Base-by-base conservation (phyloP, 305 asterid genomes). In the Rubia balearica region DNA sequence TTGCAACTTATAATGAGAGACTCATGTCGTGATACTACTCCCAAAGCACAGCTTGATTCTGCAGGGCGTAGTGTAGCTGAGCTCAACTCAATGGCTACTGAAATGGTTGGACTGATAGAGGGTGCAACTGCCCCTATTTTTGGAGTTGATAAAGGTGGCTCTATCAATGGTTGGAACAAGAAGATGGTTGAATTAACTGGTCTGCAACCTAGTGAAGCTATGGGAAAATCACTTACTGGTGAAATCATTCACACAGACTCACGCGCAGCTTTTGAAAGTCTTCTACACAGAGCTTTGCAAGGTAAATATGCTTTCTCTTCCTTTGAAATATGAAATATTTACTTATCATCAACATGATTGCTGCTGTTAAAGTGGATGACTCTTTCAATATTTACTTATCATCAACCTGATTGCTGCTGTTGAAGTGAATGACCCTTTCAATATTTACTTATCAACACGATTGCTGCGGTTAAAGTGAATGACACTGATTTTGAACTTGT, bases 1-100 rank as follows among this genome's bases (percentile, higher is more conserved):
- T 78, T 90, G 75, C 95, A 89, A 80, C 84, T 89, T 74, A 85
- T 90, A 68, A 55, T 90, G 91, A 87, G 92, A 74, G 86, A 85
- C 46, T 80, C 84, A 1, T 41, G 83, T 46, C 83, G 73, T 21
- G 81, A 79, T 57, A 85, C 74, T 11, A 46, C 55, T 67, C 68
- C 48, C 36, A 79, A 71, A 59, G 38, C 24, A 72, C 79, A 53
- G 61, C 73, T 62, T 59, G 71, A 53, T 72, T 71, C 65, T 67
- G 71, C 64, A 59, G 74, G 67, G 41, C 70, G 67, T 36, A 49
- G 75, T 51, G 10, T 77, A 63, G 78, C 73, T 75, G 87, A 87
- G 68, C 81, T 83, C 71, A 72, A 84, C 65, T 75, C 86, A 6
- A 82, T 80, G 45, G 84, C 87, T 3, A 78, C 41, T 79, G 89